phyloP scores from a whole-genome alignment of 2,329 filamentous ascomycete species.

The Fusarium fracticaudum region DNA sequence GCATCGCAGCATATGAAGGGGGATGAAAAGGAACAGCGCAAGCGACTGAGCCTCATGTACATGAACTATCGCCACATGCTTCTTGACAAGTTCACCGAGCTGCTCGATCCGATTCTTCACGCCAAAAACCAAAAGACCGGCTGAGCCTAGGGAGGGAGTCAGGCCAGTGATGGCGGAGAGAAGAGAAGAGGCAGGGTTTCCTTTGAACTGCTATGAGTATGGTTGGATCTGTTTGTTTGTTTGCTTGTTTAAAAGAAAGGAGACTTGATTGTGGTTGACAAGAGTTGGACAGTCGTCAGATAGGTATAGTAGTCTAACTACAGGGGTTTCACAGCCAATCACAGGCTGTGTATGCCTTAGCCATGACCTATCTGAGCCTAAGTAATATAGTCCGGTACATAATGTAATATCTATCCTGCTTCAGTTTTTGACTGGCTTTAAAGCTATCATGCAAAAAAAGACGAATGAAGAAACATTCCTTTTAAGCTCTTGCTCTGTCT shows the following conservation, averaged over 20 bases:
- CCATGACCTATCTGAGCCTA: not conserved
- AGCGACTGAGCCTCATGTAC: slow-evolving; percentile 2
- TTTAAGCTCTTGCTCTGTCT: not conserved
- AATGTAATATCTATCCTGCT: not conserved
- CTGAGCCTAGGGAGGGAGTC: not conserved
- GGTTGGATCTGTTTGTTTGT: not conserved
- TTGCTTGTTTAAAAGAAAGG: not conserved
- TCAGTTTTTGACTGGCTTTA: not conserved
- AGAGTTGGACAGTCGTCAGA: not conserved
- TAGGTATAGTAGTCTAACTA: not conserved
- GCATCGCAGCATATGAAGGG: not conserved
- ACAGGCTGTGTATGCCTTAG: not conserved
- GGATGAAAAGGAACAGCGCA: slow-evolving; percentile 6
- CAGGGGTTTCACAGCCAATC: slow-evolving; percentile 1
- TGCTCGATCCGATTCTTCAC: slow-evolving; percentile 16
- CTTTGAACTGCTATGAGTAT: not conserved
- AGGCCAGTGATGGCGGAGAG: not conserved
- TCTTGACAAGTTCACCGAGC: not conserved
- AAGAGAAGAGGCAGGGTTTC: not conserved
- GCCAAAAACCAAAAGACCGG: not conserved
- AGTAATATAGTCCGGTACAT: not conserved
- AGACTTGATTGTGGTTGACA: not conserved
- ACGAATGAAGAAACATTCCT: not conserved
- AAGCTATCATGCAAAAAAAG: not conserved
- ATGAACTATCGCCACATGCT: slow-evolving; percentile 19